Evolutionary conservation across 2,329 filamentous ascomycete species (phyloP), one percentile per base, ranked within the genome.

Genomic region (Mycosphaerella sp.): DNA sequence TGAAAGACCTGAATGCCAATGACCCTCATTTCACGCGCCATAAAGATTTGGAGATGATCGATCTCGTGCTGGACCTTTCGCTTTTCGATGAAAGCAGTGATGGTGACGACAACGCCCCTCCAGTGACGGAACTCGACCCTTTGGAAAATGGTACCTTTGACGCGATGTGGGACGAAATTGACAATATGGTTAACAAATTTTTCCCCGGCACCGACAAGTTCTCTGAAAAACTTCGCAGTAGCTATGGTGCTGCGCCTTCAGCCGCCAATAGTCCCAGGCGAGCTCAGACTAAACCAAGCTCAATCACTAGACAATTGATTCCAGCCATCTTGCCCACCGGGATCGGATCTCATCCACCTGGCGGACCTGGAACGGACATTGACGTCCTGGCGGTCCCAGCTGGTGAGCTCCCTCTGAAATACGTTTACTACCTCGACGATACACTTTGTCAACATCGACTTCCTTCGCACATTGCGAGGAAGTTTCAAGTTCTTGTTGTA

Each of bases 21-120:
- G 91, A 96, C 68, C 87, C 89, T 12, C 84, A 90, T 51, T 96
- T 96, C 67, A 86, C 84, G 8, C 80, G 87, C 25, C 76, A 90
- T 21, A 81, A 86, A 41, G 87, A 95, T 62, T 70, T 80, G 3
- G 76, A 86, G 50, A 78, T 84, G 56, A 74, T 95, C 44, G 87
- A 95, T 60, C 69, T 95, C 36, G 77, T 90, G 52, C 68, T 93
- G 47, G 83, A 87, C 42, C 52, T 62, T 5, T 52, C 58, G 6
- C 30, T 10, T 4, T 34, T 4, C 35, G 53, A 12, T 35, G 40
- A 14, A 25, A 25, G 21, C 21, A 25, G 5, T 25, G 21, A 25
- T 25, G 21, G 7, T 25, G 30, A 39, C 5, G 42, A 36, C 6
- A 42, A 34, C 14, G 28, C 21, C 13, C 25, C 25, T 6, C 32